These are phyloP conservation scores for Singerocomus rubriflavus DNA, from an alignment of 1,284 basidiomycete genomes.

Conservation along the genomic window DNA sequence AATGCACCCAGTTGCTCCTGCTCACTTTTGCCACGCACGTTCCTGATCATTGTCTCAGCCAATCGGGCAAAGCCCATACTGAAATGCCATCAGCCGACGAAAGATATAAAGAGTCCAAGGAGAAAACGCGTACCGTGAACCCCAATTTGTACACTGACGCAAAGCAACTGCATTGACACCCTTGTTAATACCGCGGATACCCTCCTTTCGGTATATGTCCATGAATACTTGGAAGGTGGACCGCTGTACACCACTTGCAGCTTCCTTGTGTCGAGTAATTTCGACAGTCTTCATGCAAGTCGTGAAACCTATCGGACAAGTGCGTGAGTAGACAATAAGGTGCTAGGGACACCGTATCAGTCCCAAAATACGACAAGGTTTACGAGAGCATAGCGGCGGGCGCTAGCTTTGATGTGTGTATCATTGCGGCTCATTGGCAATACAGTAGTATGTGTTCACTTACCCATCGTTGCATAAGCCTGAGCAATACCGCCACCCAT, in stretches of 20 bases:
- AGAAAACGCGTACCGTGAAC: slow-evolving; percentile 69
- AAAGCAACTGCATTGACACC: slow-evolving; percentile 99
- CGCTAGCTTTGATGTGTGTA: slow-evolving; percentile 21
- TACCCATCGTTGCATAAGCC: slow-evolving; percentile 99
- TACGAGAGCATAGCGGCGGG: slow-evolving; percentile 18
- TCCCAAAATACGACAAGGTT: slow-evolving; percentile 17
- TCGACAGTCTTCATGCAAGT: slow-evolving; percentile 99
- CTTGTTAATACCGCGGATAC: slow-evolving; percentile 97
- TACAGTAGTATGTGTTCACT: slow-evolving; percentile 32
- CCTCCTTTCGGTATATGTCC: slow-evolving; percentile 93
- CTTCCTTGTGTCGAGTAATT: slow-evolving; percentile 96
- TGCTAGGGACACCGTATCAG: neutral
- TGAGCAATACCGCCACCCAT: slow-evolving; percentile 98
- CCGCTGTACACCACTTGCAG: slow-evolving; percentile 84
- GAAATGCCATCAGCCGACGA: slow-evolving; percentile 9
- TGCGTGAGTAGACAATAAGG: slow-evolving; percentile 9
- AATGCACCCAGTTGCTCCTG: slow-evolving; percentile 71
- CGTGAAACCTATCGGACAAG: slow-evolving; percentile 75
- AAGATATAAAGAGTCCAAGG: neutral
- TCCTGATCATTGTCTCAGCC: slow-evolving; percentile 81
- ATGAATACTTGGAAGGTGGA: slow-evolving; percentile 94
- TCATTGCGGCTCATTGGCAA: slow-evolving; percentile 11
- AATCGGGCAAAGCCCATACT: slow-evolving; percentile 97
- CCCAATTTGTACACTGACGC: slow-evolving; percentile 99
- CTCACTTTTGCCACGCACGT: slow-evolving; percentile 73